These are phyloP conservation scores for Dissophora globulifera DNA, from an alignment of 192 early-diverging fungal species.

Conservation along the genomic window DNA sequence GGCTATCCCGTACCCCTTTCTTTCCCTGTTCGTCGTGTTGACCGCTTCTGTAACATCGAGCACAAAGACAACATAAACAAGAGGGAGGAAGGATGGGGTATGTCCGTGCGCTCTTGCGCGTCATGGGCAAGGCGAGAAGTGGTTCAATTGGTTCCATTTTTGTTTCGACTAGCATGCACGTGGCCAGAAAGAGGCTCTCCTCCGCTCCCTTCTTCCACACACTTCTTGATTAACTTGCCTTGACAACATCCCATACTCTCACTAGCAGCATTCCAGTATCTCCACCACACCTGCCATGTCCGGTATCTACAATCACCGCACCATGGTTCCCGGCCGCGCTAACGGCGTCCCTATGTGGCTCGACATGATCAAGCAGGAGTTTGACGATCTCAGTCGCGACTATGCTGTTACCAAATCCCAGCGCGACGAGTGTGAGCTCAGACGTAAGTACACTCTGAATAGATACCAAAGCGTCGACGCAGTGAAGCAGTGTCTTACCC, in stretches of 20 bases:
- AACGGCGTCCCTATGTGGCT: constrained; percentile 77
- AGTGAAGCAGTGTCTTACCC: too few relatives aligned
- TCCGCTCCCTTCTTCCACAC: too few relatives aligned
- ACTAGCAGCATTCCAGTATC: too few relatives aligned
- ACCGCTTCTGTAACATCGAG: not conserved
- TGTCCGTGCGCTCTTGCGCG: constrained; percentile 31
- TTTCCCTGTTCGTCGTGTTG: not conserved
- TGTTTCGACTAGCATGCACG: not conserved
- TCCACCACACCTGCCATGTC: constrained; percentile 13
- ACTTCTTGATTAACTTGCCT: too few relatives aligned
- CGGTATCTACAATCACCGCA: constrained; percentile 75
- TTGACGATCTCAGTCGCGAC: constrained; percentile 80
- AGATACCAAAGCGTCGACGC: too few relatives aligned
- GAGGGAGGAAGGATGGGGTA: constrained; percentile 13
- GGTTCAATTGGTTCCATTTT: not conserved
- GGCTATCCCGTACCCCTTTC: not conserved
- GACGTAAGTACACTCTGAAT: constrained; percentile 78
- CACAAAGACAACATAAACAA: not conserved
- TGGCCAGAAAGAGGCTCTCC: too few relatives aligned
- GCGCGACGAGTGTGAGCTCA: constrained; percentile 86
- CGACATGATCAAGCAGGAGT: constrained; percentile 81
- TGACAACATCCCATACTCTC: too few relatives aligned
- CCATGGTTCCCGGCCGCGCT: constrained; percentile 75
- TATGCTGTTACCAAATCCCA: constrained; percentile 73
- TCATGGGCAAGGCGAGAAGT: constrained; percentile 3